Conservation (phyloP, 768 basidiomycete genomes). For the Naganishia friedmannii region DNA sequence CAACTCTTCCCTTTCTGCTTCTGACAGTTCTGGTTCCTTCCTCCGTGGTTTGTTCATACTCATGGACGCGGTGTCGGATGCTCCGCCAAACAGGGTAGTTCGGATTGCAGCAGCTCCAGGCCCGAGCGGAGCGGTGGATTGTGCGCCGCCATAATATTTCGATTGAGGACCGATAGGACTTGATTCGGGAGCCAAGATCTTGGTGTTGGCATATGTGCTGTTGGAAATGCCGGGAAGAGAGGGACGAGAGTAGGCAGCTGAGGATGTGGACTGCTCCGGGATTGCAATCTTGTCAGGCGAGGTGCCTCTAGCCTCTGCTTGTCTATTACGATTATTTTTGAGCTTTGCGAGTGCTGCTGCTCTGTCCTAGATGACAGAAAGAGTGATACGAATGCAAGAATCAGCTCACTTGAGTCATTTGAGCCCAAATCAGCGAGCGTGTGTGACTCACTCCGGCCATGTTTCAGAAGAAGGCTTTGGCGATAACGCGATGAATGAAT, state of each 20-base stretch:
- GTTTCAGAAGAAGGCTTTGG: not conserved
- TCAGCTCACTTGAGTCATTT: not conserved
- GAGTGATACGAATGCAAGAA: not conserved
- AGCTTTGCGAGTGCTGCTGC: constrained; percentile 8
- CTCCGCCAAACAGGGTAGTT: constrained; percentile 7
- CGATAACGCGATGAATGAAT: not conserved
- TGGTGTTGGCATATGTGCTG: constrained; percentile 1
- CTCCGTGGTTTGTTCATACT: constrained; percentile 12
- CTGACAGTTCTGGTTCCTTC: not conserved
- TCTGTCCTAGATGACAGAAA: not conserved
- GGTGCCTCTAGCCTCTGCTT: not conserved
- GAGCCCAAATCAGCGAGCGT: not conserved
- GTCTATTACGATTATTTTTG: not conserved
- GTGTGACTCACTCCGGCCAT: constrained; percentile 1
- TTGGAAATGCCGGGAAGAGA: too few species aligned
- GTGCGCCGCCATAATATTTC: constrained; percentile 15
- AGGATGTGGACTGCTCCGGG: not conserved
- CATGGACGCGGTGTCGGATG: constrained; percentile 9
- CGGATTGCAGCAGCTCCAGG: constrained; percentile 19
- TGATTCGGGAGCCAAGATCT: constrained; percentile 26
- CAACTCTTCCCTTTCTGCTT: constrained; percentile 1
- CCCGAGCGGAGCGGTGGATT: not conserved
- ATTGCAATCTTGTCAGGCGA: constrained; percentile 1
- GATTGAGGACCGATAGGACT: constrained; percentile 24
- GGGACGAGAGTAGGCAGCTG: not conserved